phyloP scores from a whole-genome alignment of 2,329 filamentous ascomycete species.

The Botryotinia narcissicola region DNA sequence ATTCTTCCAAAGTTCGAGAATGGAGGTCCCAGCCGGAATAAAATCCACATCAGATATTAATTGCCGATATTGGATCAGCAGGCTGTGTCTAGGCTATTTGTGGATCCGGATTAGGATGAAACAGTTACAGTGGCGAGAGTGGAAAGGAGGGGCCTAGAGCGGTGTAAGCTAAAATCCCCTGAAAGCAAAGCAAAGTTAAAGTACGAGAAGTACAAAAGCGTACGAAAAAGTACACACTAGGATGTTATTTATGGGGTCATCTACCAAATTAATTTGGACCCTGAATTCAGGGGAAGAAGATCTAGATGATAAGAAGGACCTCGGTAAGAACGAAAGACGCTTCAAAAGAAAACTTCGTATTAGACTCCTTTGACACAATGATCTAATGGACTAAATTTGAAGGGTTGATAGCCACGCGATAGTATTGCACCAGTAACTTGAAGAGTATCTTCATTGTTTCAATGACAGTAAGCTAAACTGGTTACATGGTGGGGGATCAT shows the following conservation, averaged over 20 bases:
- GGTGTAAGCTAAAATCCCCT: neutral
- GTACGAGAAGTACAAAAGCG: neutral
- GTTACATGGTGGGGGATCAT: neutral
- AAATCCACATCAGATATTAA: neutral
- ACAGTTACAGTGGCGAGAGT: slow-evolving; percentile 5
- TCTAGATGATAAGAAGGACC: neutral
- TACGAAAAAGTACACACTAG: neutral
- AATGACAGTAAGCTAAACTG: neutral
- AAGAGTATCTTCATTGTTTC: neutral
- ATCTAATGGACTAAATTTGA: neutral
- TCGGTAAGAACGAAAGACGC: neutral
- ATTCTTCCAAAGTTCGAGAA: slow-evolving; percentile 1
- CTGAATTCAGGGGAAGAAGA: slow-evolving; percentile 3
- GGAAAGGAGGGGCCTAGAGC: neutral
- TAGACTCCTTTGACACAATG: no score
- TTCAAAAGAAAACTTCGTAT: neutral
- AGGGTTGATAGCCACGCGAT: no score
- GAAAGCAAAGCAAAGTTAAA: neutral
- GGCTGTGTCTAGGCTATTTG: slow-evolving; percentile 5
- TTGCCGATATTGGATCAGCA: slow-evolving; percentile 8
- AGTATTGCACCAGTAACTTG: neutral
- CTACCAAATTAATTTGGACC: neutral
- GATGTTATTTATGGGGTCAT: neutral
- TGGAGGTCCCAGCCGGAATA: neutral
- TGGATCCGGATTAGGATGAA: slow-evolving; percentile 1